Evolutionary conservation across 257 asterid genomes (phyloP).

Genomic region (Jasminum sambac): DNA sequence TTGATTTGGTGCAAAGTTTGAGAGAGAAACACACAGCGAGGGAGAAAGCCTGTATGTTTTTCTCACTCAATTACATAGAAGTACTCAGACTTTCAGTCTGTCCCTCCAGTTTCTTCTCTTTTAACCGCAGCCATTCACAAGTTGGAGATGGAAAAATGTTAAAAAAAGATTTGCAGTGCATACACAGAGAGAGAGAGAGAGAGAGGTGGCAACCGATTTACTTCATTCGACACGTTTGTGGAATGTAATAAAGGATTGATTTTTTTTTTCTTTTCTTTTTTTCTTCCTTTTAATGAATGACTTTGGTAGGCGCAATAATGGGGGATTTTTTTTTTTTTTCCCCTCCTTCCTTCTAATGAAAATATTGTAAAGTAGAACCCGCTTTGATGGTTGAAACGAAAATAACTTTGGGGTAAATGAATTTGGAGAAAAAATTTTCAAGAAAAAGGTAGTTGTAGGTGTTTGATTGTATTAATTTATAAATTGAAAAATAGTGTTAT

Average conservation of each 20-base stretch:
- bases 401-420: no score
- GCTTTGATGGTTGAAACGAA: no score
- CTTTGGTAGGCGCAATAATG: not conserved
- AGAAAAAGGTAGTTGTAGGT: no score
- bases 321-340: not conserved
- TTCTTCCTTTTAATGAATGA: no score
- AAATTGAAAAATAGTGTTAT: no score
- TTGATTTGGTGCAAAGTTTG: conserved; percentile 1
- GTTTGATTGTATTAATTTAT: no score
- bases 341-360: not conserved
- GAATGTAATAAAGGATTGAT: not conserved
- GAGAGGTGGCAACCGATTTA: not conserved
- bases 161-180: not conserved
- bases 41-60: not conserved
- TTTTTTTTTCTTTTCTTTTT: no score
- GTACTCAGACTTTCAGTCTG: not conserved
- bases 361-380: not conserved
- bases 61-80: not conserved
- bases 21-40: not conserved
- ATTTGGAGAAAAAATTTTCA: not conserved
- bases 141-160: not conserved
- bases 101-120: not conserved
- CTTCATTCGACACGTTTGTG: not conserved
- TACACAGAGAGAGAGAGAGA: not conserved
- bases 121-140: not conserved